Conservation (phyloP, 805 yeast genomes). For the Candida methanosorbosa region DNA sequence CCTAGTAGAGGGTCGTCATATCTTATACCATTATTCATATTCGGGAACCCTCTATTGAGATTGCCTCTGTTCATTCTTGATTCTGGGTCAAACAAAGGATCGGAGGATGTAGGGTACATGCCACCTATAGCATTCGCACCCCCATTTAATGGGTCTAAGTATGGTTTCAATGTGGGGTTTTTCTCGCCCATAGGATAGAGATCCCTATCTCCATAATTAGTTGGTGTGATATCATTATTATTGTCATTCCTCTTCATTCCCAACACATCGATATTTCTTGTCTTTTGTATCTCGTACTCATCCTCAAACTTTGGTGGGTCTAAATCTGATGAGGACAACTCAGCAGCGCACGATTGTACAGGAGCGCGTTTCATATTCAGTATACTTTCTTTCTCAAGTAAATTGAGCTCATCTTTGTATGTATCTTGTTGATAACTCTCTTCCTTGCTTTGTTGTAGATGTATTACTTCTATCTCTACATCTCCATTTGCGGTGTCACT, state of each 20-base stretch:
- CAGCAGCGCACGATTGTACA: too few relatives aligned
- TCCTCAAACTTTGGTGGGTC: conserved; percentile 44
- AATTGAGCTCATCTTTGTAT: too few relatives aligned
- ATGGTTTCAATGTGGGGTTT: conserved; percentile 35
- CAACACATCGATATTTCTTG: conserved; percentile 2
- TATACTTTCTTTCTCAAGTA: too few relatives aligned
- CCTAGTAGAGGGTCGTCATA: conserved; percentile 44
- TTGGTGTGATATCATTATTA: too few relatives aligned
- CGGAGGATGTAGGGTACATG: conserved; percentile 43
- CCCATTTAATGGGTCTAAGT: conserved; percentile 29
- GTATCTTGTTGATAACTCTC: too few relatives aligned
- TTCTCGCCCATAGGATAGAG: conserved; percentile 29
- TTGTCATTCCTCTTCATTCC: too few relatives aligned
- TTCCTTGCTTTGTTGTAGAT: too few relatives aligned
- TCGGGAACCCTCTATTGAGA: conserved; percentile 10
- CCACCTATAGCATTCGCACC: conserved; percentile 28
- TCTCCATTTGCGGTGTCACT: too few relatives aligned
- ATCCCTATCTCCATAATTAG: conserved; percentile 43
- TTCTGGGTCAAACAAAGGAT: conserved; percentile 36
- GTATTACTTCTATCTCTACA: too few relatives aligned
- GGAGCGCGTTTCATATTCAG: too few relatives aligned
- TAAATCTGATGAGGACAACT: conserved; percentile 19
- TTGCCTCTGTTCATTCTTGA: conserved; percentile 1
- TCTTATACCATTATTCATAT: conserved; percentile 36
- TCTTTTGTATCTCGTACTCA: conserved; percentile 32